Evolutionary conservation across 2,329 filamentous ascomycete species (phyloP).

Genomic region (Helicocarpus griseus): DNA sequence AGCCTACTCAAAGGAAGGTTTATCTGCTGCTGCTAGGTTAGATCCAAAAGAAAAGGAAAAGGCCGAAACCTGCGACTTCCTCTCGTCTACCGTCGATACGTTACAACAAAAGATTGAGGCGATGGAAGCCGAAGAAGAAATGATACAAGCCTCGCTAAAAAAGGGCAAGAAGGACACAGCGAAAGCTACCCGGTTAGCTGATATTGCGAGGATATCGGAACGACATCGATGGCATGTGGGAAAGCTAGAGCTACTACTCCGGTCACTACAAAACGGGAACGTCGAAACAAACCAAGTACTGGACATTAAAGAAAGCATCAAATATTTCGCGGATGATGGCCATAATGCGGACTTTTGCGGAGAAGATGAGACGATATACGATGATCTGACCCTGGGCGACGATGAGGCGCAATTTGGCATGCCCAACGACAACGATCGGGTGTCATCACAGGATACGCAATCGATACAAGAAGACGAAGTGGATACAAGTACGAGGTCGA

Average conservation of each 20-base stretch:
- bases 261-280: slow-evolving; percentile 84
- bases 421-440: slow-evolving; percentile 67
- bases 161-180: slow-evolving; percentile 81
- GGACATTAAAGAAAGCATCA: slow-evolving; percentile 83
- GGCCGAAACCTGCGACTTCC: slow-evolving; percentile 75
- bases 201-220: slow-evolving; percentile 76
- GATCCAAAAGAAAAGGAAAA: slow-evolving; percentile 98
- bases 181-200: slow-evolving; percentile 79
- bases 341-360: slow-evolving; percentile 75
- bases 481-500: slow-evolving; percentile 13
- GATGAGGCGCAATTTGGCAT: slow-evolving; percentile 85
- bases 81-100: slow-evolving; percentile 79
- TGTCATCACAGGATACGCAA: slow-evolving; percentile 91
- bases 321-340: slow-evolving; percentile 88
- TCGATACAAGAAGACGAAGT: slow-evolving; percentile 75
- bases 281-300: slow-evolving; percentile 80
- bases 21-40: slow-evolving; percentile 82
- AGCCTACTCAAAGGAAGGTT: slow-evolving; percentile 94
- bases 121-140: slow-evolving; percentile 81
- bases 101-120: slow-evolving; percentile 88
- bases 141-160: slow-evolving; percentile 79
- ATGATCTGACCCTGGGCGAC: slow-evolving; percentile 83
- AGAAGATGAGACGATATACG: slow-evolving; percentile 90
- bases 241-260: slow-evolving; percentile 81
- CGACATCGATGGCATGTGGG: slow-evolving; percentile 94